Conservation (phyloP, 495 filamentous ascomycete species). For the Recurvomyces mirabilis region DNA sequence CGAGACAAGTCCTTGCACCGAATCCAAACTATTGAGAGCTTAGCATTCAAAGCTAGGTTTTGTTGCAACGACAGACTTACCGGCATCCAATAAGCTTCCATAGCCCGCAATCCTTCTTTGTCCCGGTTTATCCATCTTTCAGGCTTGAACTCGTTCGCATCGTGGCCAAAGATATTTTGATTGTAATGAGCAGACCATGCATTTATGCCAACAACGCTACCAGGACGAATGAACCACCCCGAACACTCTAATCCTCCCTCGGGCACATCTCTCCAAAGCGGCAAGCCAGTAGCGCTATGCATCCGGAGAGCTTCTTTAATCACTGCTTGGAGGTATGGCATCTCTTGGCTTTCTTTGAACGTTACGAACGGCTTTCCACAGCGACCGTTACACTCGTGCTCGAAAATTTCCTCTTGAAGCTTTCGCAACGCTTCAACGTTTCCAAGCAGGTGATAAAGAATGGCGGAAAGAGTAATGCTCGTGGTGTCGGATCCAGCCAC, state of each 20-base stretch:
- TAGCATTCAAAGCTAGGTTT: no score
- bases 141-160: conserved; percentile 14
- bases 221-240: conserved; percentile 12
- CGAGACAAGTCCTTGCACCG: conserved; percentile 10
- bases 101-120: neutral
- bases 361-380: conserved; percentile 5
- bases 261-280: conserved; percentile 13
- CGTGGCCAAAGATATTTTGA: conserved; percentile 4
- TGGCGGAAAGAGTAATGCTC: conserved; percentile 9
- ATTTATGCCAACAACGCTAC: conserved; percentile 17
- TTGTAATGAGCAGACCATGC: conserved; percentile 1
- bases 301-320: conserved; percentile 18
- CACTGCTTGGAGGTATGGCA: conserved; percentile 19
- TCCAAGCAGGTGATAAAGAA: conserved; percentile 12
- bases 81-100: neutral
- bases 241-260: conserved; percentile 6
- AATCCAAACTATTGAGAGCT: no score
- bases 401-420: conserved; percentile 10
- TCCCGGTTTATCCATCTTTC: conserved; percentile 20
- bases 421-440: neutral
- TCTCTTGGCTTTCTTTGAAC: conserved; percentile 5
- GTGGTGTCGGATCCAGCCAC: conserved; percentile 22
- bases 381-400: neutral
- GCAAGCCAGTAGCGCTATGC: conserved; percentile 8
- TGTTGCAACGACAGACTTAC: no score